These are phyloP conservation scores for Nephromyces sp. DNA, from an alignment of 169 alveolate genomes.

Conservation along the genomic window DNA sequence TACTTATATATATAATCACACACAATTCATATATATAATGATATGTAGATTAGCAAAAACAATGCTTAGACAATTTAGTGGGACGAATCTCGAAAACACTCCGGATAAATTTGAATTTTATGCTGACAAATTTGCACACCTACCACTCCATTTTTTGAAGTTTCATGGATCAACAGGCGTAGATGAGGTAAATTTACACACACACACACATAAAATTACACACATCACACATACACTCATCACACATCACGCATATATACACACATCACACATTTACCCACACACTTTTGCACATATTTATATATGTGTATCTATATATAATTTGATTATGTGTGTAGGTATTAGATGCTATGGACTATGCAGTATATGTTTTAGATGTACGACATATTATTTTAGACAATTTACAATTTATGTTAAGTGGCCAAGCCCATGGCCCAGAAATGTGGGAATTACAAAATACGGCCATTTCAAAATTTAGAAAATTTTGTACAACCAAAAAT, in stretches of 20 bases:
- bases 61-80: constrained; percentile 75
- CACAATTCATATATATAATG: too few species aligned
- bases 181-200: constrained; percentile 36
- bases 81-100: constrained; percentile 56
- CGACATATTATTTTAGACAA: constrained; percentile 84
- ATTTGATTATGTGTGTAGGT: constrained; percentile 38
- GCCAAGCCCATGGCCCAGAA: constrained; percentile 60
- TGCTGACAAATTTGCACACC: constrained; percentile 70
- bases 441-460: constrained; percentile 79
- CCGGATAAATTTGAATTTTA: constrained; percentile 54
- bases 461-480: constrained; percentile 73
- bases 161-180: constrained; percentile 84
- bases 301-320: not conserved
- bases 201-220: not conserved
- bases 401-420: constrained; percentile 81
- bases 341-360: constrained; percentile 83
- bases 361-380: constrained; percentile 81
- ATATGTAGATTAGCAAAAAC: constrained; percentile 63
- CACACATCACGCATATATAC: too few species aligned
- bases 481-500: constrained; percentile 74
- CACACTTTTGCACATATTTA: too few species aligned
- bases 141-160: constrained; percentile 77
- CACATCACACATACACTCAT: not conserved
- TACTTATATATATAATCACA: too few species aligned
- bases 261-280: too few species aligned